These are phyloP conservation scores for Aspergillus brasiliensis DNA, from an alignment of 2,329 filamentous ascomycete genomes.

Conservation along the genomic window DNA sequence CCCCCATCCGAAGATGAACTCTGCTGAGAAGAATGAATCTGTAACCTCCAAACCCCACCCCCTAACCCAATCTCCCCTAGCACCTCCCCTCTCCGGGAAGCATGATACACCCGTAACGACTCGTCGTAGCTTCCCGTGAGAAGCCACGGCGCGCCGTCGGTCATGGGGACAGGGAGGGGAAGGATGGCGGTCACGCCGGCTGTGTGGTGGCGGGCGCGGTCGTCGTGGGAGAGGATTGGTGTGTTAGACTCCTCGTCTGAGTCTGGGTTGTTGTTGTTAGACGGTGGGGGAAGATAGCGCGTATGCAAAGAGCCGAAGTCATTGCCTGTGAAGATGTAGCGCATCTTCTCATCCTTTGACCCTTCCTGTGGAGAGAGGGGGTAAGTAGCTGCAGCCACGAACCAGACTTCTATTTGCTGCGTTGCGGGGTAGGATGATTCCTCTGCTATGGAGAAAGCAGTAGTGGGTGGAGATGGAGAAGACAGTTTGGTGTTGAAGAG, in stretches of 20 bases:
- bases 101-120: slow-evolving; percentile 64
- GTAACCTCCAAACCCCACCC: slow-evolving; percentile 87
- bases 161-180: slow-evolving; percentile 56
- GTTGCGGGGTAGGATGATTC: slow-evolving; percentile 31
- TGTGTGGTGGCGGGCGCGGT: slow-evolving; percentile 63
- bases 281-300: slow-evolving; percentile 26
- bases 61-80: slow-evolving; percentile 67
- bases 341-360: slow-evolving; percentile 6
- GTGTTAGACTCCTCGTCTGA: neutral
- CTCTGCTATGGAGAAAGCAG: slow-evolving; percentile 18
- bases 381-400: slow-evolving; percentile 35
- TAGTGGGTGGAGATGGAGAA: neutral
- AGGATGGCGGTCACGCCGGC: slow-evolving; percentile 88
- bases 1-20: neutral
- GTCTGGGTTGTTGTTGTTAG: slow-evolving; percentile 16
- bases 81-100: slow-evolving; percentile 47
- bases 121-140: slow-evolving; percentile 94
- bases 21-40: slow-evolving; percentile 46
- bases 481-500: slow-evolving; percentile 44
- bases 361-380: neutral
- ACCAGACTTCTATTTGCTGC: slow-evolving; percentile 45
- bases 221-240: slow-evolving; percentile 36
- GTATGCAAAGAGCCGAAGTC: slow-evolving; percentile 42
- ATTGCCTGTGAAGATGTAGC: slow-evolving; percentile 42
- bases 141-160: slow-evolving; percentile 58